Conservation (phyloP, 768 basidiomycete genomes). For the Lactarius tabidus region DNA sequence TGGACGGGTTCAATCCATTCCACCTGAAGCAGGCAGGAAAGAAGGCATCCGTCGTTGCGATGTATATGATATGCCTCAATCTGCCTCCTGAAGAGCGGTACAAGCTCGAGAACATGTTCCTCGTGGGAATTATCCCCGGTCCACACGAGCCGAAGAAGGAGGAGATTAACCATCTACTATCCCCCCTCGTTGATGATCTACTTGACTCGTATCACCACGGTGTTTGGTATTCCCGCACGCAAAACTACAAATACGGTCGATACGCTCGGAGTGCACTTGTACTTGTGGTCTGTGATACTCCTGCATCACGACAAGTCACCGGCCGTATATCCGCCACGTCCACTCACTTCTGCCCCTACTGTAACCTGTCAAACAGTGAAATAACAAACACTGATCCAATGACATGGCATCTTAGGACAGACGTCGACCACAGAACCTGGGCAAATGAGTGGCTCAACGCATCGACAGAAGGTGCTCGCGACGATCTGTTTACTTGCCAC, state of each 20-base stretch:
- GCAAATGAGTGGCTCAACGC: conserved; percentile 27
- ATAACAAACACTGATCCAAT: too few relatives aligned
- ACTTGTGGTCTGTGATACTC: background rate
- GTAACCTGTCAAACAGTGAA: too few relatives aligned
- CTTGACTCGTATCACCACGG: conserved; percentile 35
- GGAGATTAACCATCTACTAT: conserved; percentile 38
- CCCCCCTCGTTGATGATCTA: conserved; percentile 37
- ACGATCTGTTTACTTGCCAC: conserved; percentile 13
- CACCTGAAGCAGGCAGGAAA: conserved; percentile 32
- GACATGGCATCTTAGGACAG: too few relatives aligned
- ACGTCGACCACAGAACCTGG: conserved; percentile 5
- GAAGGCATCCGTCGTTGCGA: conserved; percentile 27
- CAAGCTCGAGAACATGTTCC: conserved; percentile 39
- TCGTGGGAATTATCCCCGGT: conserved; percentile 41
- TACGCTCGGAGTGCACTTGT: background rate
- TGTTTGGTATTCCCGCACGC: conserved; percentile 30
- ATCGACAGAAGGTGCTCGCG: conserved; percentile 1
- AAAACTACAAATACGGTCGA: background rate
- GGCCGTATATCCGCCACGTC: too few relatives aligned
- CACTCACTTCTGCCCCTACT: too few relatives aligned
- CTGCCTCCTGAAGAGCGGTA: conserved; percentile 36
- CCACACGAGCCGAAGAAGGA: conserved; percentile 35
- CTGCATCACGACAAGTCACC: too few relatives aligned
- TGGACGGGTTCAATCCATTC: conserved; percentile 39
- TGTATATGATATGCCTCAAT: conserved; percentile 37